Conservation (phyloP, 2,329 filamentous ascomycete genomes). For the Fonsecaea pugnacius region DNA sequence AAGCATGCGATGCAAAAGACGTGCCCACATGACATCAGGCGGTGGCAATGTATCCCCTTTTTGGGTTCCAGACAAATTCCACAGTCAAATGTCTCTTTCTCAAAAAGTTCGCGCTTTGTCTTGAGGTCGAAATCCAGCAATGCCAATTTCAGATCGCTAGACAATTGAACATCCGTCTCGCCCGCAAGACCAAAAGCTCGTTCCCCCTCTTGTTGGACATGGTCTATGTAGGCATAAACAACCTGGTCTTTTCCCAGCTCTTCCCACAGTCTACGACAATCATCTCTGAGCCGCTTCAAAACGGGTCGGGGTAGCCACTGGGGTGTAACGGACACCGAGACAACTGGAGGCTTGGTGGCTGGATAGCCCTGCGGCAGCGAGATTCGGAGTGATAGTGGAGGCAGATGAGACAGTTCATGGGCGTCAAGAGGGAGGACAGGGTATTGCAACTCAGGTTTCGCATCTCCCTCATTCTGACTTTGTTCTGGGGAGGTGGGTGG, state of each 20-base stretch:
- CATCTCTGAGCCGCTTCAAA: slow-evolving; percentile 51
- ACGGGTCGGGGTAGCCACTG: slow-evolving; percentile 58
- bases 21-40: slow-evolving; percentile 80
- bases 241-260: slow-evolving; percentile 62
- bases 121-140: slow-evolving; percentile 79
- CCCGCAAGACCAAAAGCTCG: slow-evolving; percentile 57
- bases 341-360: slow-evolving; percentile 53
- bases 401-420: slow-evolving; percentile 59
- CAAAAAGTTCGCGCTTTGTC: slow-evolving; percentile 74
- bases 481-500: slow-evolving; percentile 50
- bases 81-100: slow-evolving; percentile 83
- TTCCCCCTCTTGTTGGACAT: slow-evolving; percentile 63
- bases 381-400: slow-evolving; percentile 59
- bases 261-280: slow-evolving; percentile 61
- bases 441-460: slow-evolving; percentile 14
- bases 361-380: slow-evolving; percentile 62
- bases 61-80: slow-evolving; percentile 90
- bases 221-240: slow-evolving; percentile 64
- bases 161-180: slow-evolving; percentile 47
- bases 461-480: slow-evolving; percentile 34
- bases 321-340: slow-evolving; percentile 55
- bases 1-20: slow-evolving; percentile 91
- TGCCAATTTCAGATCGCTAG: slow-evolving; percentile 63
- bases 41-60: slow-evolving; percentile 80
- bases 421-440: slow-evolving; percentile 28